These are phyloP conservation scores for Sistotremastrum niveocremeum DNA, from an alignment of 768 basidiomycete genomes.

Conservation along the genomic window DNA sequence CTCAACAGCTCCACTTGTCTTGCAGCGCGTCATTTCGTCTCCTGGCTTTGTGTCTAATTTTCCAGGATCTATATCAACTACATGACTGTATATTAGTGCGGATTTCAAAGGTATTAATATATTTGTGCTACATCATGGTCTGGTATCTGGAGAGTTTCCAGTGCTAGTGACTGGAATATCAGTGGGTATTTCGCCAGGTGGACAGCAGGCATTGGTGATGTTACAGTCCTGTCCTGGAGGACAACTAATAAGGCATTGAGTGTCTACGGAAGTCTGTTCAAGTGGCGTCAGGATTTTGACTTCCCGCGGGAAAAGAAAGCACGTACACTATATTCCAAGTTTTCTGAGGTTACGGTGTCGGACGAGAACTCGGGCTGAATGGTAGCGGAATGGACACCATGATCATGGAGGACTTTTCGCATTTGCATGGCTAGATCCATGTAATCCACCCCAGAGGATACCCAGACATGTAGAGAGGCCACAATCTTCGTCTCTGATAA, in stretches of 20 bases:
- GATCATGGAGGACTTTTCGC: slow-evolving; percentile 27
- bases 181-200: slow-evolving; percentile 14
- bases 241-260: slow-evolving; percentile 59
- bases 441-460: slow-evolving; percentile 24
- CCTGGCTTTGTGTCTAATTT: slow-evolving; percentile 62
- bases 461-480: slow-evolving; percentile 33
- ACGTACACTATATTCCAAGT: too few relatives aligned
- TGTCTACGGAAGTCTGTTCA: slow-evolving; percentile 33
- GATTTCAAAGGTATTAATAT: too few relatives aligned
- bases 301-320: background rate
- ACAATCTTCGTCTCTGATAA: slow-evolving; percentile 33
- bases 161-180: slow-evolving; percentile 33
- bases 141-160: slow-evolving; percentile 10
- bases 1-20: slow-evolving; percentile 35
- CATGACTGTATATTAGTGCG: too few relatives aligned
- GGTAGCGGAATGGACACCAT: slow-evolving; percentile 32
- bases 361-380: slow-evolving; percentile 23
- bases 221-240: slow-evolving; percentile 56
- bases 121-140: too few relatives aligned
- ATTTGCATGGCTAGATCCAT: slow-evolving; percentile 26
- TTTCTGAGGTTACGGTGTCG: background rate
- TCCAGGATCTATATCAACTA: slow-evolving; percentile 12
- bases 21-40: slow-evolving; percentile 47
- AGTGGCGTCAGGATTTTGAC: background rate
- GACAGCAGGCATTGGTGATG: slow-evolving; percentile 34